These are phyloP conservation scores for Colletotrichum agaves DNA, from an alignment of 2,329 filamentous ascomycete species.

Conservation along the genomic window DNA sequence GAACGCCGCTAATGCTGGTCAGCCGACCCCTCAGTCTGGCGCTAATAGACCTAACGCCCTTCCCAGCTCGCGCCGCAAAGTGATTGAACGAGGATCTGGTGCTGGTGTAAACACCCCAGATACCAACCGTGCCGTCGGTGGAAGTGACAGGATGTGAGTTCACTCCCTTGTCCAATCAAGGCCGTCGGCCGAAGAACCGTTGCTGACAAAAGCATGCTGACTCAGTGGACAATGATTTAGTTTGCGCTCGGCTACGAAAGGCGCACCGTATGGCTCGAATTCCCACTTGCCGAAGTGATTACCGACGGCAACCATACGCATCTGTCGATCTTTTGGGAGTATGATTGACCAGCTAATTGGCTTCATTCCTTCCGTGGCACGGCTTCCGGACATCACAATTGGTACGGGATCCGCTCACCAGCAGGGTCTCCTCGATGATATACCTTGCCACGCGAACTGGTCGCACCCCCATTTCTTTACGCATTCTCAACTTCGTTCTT, in stretches of 20 bases:
- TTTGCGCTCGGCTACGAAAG: constrained; percentile 85
- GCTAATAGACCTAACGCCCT: constrained; percentile 78
- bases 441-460: constrained; percentile 50
- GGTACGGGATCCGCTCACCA: constrained; percentile 37
- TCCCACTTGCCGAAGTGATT: constrained; percentile 58
- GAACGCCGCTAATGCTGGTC: constrained; percentile 71
- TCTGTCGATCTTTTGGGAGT: constrained; percentile 40
- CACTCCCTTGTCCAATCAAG: constrained; percentile 67
- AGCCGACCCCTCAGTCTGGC: constrained; percentile 66
- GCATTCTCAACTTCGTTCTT: constrained; percentile 56
- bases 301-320: constrained; percentile 40
- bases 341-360: constrained; percentile 35
- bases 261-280: constrained; percentile 60
- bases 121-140: constrained; percentile 79
- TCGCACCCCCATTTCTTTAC: constrained; percentile 45
- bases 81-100: constrained; percentile 75
- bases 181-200: constrained; percentile 78
- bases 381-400: constrained; percentile 35
- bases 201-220: constrained; percentile 81
- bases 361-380: constrained; percentile 32
- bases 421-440: constrained; percentile 35
- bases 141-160: constrained; percentile 97
- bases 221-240: constrained; percentile 84
- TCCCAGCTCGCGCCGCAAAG: constrained; percentile 84
- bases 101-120: constrained; percentile 74